Conservation (phyloP, 768 basidiomycete species). For the Xerocomus spinulosus region DNA sequence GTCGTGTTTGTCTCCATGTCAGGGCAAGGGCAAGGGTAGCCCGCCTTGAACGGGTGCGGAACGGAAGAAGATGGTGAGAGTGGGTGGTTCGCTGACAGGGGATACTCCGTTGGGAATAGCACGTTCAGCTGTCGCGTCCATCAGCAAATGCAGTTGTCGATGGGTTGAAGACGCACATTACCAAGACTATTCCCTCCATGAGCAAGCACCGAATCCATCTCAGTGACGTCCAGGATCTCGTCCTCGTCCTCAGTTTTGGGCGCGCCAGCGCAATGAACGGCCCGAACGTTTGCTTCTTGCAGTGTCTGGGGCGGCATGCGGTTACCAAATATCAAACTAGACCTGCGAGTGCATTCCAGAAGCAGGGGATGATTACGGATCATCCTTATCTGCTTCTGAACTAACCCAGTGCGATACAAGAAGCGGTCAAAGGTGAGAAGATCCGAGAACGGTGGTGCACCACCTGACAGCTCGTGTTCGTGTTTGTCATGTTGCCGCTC, state of each 20-base stretch:
- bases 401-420: constrained; percentile 36
- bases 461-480: not conserved
- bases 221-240: constrained; percentile 1
- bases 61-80: constrained; percentile 19
- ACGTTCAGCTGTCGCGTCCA: constrained; percentile 30
- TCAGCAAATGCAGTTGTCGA: no score
- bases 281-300: constrained; percentile 15
- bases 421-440: constrained; percentile 48
- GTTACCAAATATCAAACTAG: constrained; percentile 20
- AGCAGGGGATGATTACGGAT: constrained; percentile 44
- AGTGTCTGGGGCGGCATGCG: constrained; percentile 12
- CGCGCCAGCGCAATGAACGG: no score
- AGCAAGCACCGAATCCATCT: constrained; percentile 7
- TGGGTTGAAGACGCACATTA: constrained; percentile 12
- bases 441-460: constrained; percentile 36
- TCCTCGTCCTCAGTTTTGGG: not conserved
- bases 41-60: constrained; percentile 13
- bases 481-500: not conserved
- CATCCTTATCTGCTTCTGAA: constrained; percentile 34
- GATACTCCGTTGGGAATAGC: constrained; percentile 35
- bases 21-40: not conserved
- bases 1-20: not conserved
- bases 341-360: no score
- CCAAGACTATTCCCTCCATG: constrained; percentile 26
- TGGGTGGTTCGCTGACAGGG: constrained; percentile 11